Evolutionary conservation across 106 monocot species (phyloP), one percentile per base, ranked within the genome.

Genomic region (Platanthera guangdongensis): DNA sequence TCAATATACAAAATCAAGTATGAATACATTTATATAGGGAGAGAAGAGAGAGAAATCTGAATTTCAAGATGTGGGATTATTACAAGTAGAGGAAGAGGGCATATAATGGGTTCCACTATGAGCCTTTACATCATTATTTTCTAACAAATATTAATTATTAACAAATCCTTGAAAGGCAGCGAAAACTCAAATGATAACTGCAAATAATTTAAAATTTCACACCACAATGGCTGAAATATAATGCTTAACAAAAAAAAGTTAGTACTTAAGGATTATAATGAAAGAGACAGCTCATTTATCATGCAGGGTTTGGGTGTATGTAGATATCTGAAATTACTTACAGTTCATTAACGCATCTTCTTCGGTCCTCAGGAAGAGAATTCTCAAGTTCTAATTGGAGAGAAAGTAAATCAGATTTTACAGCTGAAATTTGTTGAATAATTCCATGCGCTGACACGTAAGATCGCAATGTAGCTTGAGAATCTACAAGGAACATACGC

Each of bases 321-420:
- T 18, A 7, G 12, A 47, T 21, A 19, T 51, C 70, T 50, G 21
- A 52, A 51, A n/a, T 47, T n/a, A 85, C 95, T 87, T 78, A 97
- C 94, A 99, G 78, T 30, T 99, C 90, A 87, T 94, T 94, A 64
- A 99, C 85, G 59, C 90, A 99, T 92, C 85, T 86, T 86, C 83
- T 90, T 11, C 94, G 81, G 73, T 99, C 99, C 82, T 90, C 90
- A 39, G 92, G 92, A 76, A 99, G 94, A 67, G 89, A 83, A 78
- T 83, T 99, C 79, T 94, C 94, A 74, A 99, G 90, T 67, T 99
- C 90, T 80, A 82, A 88, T 72, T 92, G 99, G 81, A 99, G 92
- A 64, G 89, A 89, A 9, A 76, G 77, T 73, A 94, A 88, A 71
- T 94, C 91, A 28, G 99, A 94, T 60, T 82, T 92, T 48, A 99